phyloP scores from a whole-genome alignment of 805 yeast genomes.

The Pichia cephalocereana region DNA sequence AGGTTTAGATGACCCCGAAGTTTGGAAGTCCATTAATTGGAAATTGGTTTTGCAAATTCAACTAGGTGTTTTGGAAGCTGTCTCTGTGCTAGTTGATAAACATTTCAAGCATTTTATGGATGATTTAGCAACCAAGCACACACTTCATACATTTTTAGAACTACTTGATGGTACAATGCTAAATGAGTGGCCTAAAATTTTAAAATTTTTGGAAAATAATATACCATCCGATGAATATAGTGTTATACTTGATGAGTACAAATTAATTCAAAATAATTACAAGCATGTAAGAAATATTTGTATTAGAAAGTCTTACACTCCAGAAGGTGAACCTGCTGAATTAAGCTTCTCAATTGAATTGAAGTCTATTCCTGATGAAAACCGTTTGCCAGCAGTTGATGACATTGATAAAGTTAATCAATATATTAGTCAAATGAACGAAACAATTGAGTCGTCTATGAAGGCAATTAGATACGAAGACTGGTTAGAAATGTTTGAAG shows the following conservation, averaged over 20 bases:
- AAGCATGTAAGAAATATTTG: conserved; percentile 59
- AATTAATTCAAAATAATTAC: conserved; percentile 35
- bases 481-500: conserved; percentile 71
- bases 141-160: conserved; percentile 56
- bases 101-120: conserved; percentile 71
- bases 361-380: conserved; percentile 29
- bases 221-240: conserved; percentile 8
- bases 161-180: conserved; percentile 58
- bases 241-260: conserved; percentile 17
- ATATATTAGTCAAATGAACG: conserved; percentile 58
- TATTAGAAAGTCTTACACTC: conserved; percentile 63
- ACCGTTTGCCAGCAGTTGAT: conserved; percentile 28
- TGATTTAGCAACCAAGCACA: conserved; percentile 49
- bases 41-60: conserved; percentile 68
- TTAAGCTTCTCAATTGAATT: conserved; percentile 35
- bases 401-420: conserved; percentile 52
- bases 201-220: conserved; percentile 18
- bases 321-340: conserved; percentile 33
- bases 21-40: conserved; percentile 45
- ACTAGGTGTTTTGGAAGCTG: conserved; percentile 69
- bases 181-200: conserved; percentile 38
- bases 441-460: conserved; percentile 48
- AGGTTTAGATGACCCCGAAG: conserved; percentile 29
- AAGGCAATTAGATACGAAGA: conserved; percentile 52
- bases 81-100: conserved; percentile 59